Evolutionary conservation across 176 grass and related monocot genomes (phyloP).

Genomic region (Elymus sibiricus): DNA sequence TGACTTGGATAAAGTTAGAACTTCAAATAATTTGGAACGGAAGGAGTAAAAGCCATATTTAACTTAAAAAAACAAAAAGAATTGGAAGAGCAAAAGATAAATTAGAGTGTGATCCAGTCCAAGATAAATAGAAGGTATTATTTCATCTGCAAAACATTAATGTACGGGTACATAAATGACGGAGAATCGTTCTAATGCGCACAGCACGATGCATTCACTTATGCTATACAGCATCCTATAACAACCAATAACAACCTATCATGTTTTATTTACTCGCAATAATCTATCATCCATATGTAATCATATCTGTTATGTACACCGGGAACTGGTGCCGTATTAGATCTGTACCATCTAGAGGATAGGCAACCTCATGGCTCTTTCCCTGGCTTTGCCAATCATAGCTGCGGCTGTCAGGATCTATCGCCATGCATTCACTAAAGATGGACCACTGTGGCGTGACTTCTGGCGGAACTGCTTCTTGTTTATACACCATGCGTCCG

Average conservation of each 20-base stretch:
- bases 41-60: too few relatives aligned
- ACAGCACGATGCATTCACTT: not conserved
- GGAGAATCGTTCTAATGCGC: not conserved
- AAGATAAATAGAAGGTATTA: not conserved
- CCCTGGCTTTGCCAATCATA: not conserved
- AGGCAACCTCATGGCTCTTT: not conserved
- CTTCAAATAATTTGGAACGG: too few relatives aligned
- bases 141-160: not conserved
- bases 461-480: slow-evolving; percentile 78
- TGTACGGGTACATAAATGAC: not conserved
- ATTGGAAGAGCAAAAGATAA: too few relatives aligned
- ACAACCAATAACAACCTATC: not conserved
- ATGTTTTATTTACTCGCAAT: not conserved
- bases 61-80: too few relatives aligned
- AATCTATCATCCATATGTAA: not conserved
- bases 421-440: slow-evolving; percentile 44
- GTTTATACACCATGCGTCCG: slow-evolving; percentile 69
- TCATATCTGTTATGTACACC: not conserved
- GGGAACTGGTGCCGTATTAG: not conserved
- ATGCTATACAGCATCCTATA: not conserved
- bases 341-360: not conserved
- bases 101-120: not conserved
- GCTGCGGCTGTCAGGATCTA: not conserved
- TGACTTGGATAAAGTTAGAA: too few relatives aligned
- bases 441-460: slow-evolving; percentile 33